Evolutionary conservation across 129 eudicot genomes (phyloP).

Genomic region (Scalesia atractyloides): DNA sequence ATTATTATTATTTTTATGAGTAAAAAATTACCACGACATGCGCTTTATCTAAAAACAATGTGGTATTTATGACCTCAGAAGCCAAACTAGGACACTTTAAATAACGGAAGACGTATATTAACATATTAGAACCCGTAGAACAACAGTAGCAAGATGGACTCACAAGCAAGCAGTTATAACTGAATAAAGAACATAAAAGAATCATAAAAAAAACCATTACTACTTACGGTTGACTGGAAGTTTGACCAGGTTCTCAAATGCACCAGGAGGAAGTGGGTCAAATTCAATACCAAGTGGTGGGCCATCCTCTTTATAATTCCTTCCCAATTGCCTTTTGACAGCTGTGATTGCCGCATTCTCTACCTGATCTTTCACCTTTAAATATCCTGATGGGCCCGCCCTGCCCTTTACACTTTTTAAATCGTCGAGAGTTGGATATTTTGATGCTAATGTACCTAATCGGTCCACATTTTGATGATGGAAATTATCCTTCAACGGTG

Average conservation of each 20-base stretch:
- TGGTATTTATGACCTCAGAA: not conserved
- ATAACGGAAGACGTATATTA: not conserved
- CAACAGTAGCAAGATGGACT: not conserved
- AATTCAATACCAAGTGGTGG: conserved; percentile 92
- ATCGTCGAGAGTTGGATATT: conserved; percentile 42
- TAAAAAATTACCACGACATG: not conserved
- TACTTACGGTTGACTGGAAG: conserved; percentile 57
- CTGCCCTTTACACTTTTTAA: conserved; percentile 40
- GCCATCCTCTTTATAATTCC: conserved; percentile 77
- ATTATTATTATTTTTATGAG: not conserved
- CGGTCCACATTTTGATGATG: conserved; percentile 47
- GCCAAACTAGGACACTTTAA: conserved; percentile 9
- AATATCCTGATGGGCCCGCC: conserved; percentile 87
- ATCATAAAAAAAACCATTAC: not conserved
- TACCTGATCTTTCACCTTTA: conserved; percentile 79
- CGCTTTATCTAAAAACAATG: not conserved
- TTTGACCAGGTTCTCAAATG: conserved; percentile 69
- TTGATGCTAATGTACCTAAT: conserved; percentile 37
- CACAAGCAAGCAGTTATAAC: not conserved
- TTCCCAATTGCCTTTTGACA: conserved; percentile 94
- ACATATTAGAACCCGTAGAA: conserved; percentile 6
- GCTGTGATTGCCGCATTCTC: conserved; percentile 90
- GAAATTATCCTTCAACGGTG: conserved; percentile 44
- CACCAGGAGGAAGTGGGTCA: conserved; percentile 93
- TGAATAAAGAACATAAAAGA: not conserved